phyloP scores from a whole-genome alignment of 2,329 filamentous ascomycete genomes.

The Fusarium sarcochroum region DNA sequence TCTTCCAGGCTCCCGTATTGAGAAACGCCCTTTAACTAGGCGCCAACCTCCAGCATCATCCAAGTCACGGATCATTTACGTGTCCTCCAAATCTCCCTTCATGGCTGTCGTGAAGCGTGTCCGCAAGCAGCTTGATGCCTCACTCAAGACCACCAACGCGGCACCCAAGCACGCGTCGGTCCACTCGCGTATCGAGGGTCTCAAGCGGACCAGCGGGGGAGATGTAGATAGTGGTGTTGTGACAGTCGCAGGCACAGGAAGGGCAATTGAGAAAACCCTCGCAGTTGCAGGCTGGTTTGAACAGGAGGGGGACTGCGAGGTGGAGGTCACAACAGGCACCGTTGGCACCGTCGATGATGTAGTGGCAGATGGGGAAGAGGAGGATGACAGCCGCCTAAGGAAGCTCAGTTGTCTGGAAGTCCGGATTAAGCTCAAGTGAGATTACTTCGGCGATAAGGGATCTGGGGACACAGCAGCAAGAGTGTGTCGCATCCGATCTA shows the following conservation, averaged over 20 bases:
- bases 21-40: slow-evolving; percentile 63
- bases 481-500: slow-evolving; percentile 14
- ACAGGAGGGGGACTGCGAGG: slow-evolving; percentile 69
- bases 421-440: slow-evolving; percentile 62
- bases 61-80: slow-evolving; percentile 69
- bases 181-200: slow-evolving; percentile 61
- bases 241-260: slow-evolving; percentile 74
- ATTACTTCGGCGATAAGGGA: slow-evolving; percentile 18
- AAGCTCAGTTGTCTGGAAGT: slow-evolving; percentile 67
- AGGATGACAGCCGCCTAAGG: slow-evolving; percentile 59
- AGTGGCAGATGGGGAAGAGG: slow-evolving; percentile 57
- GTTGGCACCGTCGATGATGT: slow-evolving; percentile 78
- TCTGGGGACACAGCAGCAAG: slow-evolving; percentile 9
- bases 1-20: slow-evolving; percentile 61
- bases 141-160: slow-evolving; percentile 58
- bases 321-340: slow-evolving; percentile 73
- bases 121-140: slow-evolving; percentile 71
- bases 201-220: slow-evolving; percentile 53
- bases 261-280: slow-evolving; percentile 74
- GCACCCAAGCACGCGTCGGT: slow-evolving; percentile 65
- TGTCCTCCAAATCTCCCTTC: slow-evolving; percentile 75
- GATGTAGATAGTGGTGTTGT: slow-evolving; percentile 59
- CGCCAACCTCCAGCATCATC: slow-evolving; percentile 59
- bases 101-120: slow-evolving; percentile 77
- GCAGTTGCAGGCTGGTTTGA: slow-evolving; percentile 76